Evolutionary conservation across 1,139 yeast species (phyloP).

Genomic region (Hanseniaspora uvarum): DNA sequence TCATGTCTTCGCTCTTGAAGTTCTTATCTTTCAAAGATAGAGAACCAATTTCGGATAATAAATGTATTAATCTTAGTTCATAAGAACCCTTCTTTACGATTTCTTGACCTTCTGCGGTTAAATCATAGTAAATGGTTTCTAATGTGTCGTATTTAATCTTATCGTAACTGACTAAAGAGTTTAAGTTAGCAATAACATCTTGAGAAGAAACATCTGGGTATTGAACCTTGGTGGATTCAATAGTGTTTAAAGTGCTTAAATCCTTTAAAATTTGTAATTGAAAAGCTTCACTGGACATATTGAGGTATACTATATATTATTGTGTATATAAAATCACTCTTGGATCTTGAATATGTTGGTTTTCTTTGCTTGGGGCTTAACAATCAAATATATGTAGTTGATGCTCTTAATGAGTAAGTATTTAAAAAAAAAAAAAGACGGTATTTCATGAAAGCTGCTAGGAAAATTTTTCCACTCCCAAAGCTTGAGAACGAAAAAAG

Average conservation of each 20-base stretch:
- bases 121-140: slow-evolving; percentile 66
- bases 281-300: slow-evolving; percentile 24
- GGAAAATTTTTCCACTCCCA: background rate
- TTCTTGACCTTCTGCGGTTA: slow-evolving; percentile 75
- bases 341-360: background rate
- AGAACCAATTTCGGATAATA: slow-evolving; percentile 64
- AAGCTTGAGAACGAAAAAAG: background rate
- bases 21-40: slow-evolving; percentile 48
- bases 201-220: slow-evolving; percentile 47
- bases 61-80: slow-evolving; percentile 74
- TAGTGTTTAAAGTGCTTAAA: slow-evolving; percentile 50
- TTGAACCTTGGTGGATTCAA: slow-evolving; percentile 52
- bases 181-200: slow-evolving; percentile 62
- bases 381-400: too few species aligned
- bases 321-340: background rate
- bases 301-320: background rate
- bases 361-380: background rate
- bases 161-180: slow-evolving; percentile 73
- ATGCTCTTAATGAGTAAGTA: background rate
- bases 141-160: slow-evolving; percentile 67
- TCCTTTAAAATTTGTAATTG: slow-evolving; percentile 45
- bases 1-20: slow-evolving; percentile 69
- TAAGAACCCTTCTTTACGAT: slow-evolving; percentile 77
- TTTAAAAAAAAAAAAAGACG: too few species aligned
- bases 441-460: too few species aligned